Base-by-base conservation (phyloP, 164 flowering plant genomes). In the Sextonia rubra region DNA sequence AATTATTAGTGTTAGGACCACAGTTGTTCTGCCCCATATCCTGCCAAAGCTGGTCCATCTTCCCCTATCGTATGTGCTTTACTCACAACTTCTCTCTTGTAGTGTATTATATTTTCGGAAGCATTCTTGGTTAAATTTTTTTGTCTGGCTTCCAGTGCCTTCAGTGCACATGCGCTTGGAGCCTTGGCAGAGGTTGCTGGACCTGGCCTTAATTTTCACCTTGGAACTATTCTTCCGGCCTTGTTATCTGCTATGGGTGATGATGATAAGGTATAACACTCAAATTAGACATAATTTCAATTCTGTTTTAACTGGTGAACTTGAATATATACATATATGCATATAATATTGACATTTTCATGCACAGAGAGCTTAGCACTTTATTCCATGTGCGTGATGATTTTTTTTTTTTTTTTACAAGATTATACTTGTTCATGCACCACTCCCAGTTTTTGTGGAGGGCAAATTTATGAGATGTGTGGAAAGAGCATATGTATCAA, bases 181-280 rank as follows among this genome's bases (percentile, higher is more conserved):
- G 98, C 99, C 55, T 80, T 95, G 75, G 98, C 98, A 25, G 99
- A 95, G 79, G 99, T 96, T 86, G 99, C 99, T 0, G 98, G 98
- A 60, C 84, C 97, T 79, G 94, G 98, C 70, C 88, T 96, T 47
- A 84, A 89, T 73, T 69, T 75, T 74, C 99, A 96, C 74, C 93
- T 96, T 68, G 84, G 90, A 49, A 86, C 87, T 30, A 78, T 96
- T 62, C 91, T 96, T 83, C 98, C 98, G 68, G 91, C 98, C 75
- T 84, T 96, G 73, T 86, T 96, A 12, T 81, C 91, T 74, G 95
- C 91, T 62, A 90, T 96, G 98, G 89, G 87, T 74, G 86, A 83
- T 81, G 86, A 79, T 44, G 86, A 92, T 75, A 74, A 66, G 90
- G 99, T 96, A 85, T 69, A 77, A 64, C 48, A 64, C 32, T 64